Percentiles rank a stretch among this genome's conserved stretches.
phyloP scores from a whole-genome alignment of 2,329 filamentous ascomycete genomes.

The Zasmidium cellare region DNA sequence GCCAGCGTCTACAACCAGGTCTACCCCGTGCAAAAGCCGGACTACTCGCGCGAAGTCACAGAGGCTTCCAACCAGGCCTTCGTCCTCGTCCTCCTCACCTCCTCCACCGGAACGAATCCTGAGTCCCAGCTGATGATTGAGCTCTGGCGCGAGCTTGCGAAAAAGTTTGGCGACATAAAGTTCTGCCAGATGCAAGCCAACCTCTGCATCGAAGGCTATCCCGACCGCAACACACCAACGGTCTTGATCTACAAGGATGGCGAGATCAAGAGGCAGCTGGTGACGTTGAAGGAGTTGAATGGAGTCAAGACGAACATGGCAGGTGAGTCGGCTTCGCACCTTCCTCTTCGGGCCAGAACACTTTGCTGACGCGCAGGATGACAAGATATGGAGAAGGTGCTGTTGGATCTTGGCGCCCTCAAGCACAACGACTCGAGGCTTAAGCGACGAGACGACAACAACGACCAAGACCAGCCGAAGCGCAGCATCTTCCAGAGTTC shows the following conservation, averaged over 20 bases:
- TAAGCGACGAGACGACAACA: constrained; percentile 59
- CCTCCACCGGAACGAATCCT: constrained; percentile 73
- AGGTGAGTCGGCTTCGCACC: neutral
- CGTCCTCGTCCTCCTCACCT: constrained; percentile 78
- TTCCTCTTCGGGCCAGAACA: constrained; percentile 34
- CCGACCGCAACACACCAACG: constrained; percentile 90
- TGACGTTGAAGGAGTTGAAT: constrained; percentile 79
- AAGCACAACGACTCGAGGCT: constrained; percentile 77
- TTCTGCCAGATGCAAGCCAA: constrained; percentile 94
- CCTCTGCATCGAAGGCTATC: constrained; percentile 95
- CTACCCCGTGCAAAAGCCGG: constrained; percentile 90
- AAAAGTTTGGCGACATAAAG: constrained; percentile 89
- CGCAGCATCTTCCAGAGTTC: constrained; percentile 23
- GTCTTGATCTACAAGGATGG: constrained; percentile 90
- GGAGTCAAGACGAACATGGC: constrained; percentile 64
- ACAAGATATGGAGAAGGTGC: constrained; percentile 71
- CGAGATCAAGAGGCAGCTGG: constrained; percentile 86
- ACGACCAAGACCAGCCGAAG: constrained; percentile 37
- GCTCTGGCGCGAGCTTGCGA: constrained; percentile 80
- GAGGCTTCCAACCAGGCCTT: constrained; percentile 73
- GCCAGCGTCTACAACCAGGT: constrained; percentile 84
- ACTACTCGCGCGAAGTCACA: constrained; percentile 88
- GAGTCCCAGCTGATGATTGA: constrained; percentile 83
- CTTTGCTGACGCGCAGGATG: neutral
- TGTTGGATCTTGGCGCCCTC: constrained; percentile 81